Evolutionary conservation across 2,329 filamentous ascomycete genomes (phyloP).

Genomic region (Macrophomina phaseolina): DNA sequence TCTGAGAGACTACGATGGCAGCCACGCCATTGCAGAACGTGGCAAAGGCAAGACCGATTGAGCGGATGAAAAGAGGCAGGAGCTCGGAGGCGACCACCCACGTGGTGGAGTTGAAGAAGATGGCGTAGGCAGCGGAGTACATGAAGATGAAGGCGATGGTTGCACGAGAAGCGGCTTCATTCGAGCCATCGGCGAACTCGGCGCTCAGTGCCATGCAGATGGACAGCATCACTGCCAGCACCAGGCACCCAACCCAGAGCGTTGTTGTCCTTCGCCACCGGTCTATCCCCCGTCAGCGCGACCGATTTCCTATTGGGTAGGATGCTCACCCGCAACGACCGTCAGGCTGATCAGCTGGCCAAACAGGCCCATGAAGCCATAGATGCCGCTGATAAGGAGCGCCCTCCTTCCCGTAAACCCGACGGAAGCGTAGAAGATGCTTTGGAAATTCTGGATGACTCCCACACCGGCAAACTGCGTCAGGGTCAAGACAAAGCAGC

Average conservation of each 20-base stretch:
- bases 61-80: conserved; percentile 39
- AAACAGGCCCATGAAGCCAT: neutral
- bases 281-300: neutral
- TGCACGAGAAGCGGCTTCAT: conserved; percentile 33
- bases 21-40: conserved; percentile 34
- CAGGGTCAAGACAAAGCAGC: neutral
- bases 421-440: neutral
- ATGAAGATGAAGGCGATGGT: conserved; percentile 28
- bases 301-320: neutral
- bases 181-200: neutral
- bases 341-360: neutral
- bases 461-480: neutral
- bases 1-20: conserved; percentile 32
- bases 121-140: conserved; percentile 11
- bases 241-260: neutral
- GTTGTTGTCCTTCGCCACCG: conserved; percentile 1
- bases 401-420: neutral
- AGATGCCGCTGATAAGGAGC: neutral
- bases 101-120: conserved; percentile 34
- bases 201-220: conserved; percentile 8
- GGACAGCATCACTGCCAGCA: neutral
- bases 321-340: neutral
- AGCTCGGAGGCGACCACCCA: conserved; percentile 44
- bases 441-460: neutral
- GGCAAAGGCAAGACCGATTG: conserved; percentile 31